phyloP scores from a whole-genome alignment of 2,329 filamentous ascomycete genomes.

The Clonostachys solani region DNA sequence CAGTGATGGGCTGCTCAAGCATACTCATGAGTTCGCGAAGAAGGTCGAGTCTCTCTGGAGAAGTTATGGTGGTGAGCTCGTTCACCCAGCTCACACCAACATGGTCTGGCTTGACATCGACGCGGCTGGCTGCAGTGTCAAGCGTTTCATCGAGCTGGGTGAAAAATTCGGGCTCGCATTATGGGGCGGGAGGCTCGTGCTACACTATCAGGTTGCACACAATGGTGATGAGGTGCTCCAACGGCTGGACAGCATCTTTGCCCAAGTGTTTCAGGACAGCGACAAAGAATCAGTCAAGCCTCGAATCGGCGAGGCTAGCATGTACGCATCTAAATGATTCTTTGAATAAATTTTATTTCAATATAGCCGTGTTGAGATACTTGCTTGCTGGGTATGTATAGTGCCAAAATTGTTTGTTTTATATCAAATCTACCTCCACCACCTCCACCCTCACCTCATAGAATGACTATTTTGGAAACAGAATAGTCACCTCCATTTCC shows the following conservation, averaged over 20 bases:
- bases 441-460: no score
- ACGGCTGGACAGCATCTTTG: conserved; percentile 52
- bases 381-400: no score
- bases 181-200: conserved; percentile 35
- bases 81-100: conserved; percentile 77
- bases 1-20: conserved; percentile 51
- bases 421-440: no score
- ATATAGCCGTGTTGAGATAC: neutral
- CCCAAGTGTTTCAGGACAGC: conserved; percentile 17
- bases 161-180: conserved; percentile 36
- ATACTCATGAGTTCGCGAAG: conserved; percentile 59
- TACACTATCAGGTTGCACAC: conserved; percentile 58
- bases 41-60: conserved; percentile 68
- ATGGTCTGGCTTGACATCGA: conserved; percentile 84
- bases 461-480: no score
- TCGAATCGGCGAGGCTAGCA: conserved; percentile 15
- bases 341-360: neutral
- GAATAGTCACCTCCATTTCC: no score
- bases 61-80: conserved; percentile 61
- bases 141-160: conserved; percentile 31
- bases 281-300: conserved; percentile 2
- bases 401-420: no score
- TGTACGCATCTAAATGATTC: conserved; percentile 10
- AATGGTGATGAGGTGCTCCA: conserved; percentile 55
- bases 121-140: conserved; percentile 41